Percentiles rank a stretch among this genome's conserved stretches.
These are phyloP conservation scores for Fusarium xylarioides DNA, from an alignment of 2,329 filamentous ascomycete species.

Conservation along the genomic window DNA sequence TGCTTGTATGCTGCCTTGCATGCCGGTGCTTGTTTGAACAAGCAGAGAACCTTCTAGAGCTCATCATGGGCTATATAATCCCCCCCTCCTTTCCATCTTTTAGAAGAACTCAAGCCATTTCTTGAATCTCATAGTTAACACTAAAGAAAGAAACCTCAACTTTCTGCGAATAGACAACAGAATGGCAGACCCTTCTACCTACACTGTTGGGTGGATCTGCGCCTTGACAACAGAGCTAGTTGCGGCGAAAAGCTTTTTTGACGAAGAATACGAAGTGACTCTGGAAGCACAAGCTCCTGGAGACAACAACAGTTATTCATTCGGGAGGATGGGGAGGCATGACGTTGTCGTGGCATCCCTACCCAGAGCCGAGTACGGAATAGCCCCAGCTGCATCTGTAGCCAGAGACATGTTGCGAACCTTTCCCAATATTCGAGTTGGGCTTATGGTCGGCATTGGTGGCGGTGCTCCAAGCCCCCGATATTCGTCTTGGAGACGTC, in stretches of 20 bases:
- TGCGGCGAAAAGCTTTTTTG: neutral
- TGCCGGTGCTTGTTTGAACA: no score
- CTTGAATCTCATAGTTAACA: rapidly evolving
- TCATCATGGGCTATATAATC: no score
- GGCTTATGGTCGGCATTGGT: neutral
- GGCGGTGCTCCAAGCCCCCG: neutral
- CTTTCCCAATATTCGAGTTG: neutral
- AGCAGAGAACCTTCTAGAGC: neutral
- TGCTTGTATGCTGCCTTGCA: neutral
- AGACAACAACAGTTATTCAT: neutral
- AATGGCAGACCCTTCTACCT: neutral
- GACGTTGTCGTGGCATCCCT: neutral
- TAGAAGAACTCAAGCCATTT: rapidly evolving
- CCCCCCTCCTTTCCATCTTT: rapidly evolving
- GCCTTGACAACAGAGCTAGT: neutral
- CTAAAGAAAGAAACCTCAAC: no score
- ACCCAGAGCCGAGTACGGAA: neutral
- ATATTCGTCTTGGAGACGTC: neutral
- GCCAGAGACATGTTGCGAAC: neutral
- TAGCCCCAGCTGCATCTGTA: neutral
- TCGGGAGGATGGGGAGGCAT: neutral
- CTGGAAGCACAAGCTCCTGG: rapidly evolving
- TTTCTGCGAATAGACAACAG: neutral
- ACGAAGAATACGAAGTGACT: neutral
- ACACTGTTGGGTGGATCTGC: neutral